phyloP scores from a whole-genome alignment of 345 rosid species.

The Sonneratia caseolaris region DNA sequence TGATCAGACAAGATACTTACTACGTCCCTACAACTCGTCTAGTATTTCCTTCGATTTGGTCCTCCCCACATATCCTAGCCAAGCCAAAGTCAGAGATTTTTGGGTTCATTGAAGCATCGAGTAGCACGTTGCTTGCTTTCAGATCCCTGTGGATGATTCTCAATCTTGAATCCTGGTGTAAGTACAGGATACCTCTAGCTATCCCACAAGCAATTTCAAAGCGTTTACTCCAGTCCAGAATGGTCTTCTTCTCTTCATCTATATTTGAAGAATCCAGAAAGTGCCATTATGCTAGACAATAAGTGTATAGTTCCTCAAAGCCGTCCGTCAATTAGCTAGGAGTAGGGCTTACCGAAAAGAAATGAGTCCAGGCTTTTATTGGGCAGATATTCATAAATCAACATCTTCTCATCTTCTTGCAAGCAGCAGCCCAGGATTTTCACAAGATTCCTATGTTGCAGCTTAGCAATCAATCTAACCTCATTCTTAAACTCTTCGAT shows the following conservation, averaged over 20 bases:
- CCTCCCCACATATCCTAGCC: conserved; percentile 7
- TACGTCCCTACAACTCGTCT: conserved; percentile 12
- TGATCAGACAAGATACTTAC: conserved; percentile 3
- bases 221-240: conserved; percentile 13
- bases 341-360: conserved; percentile 6
- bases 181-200: conserved; percentile 14
- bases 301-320: neutral
- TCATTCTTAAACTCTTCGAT: conserved; percentile 30
- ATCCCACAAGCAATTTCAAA: conserved; percentile 8
- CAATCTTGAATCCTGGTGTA: conserved; percentile 16
- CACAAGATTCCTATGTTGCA: conserved; percentile 31
- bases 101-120: conserved; percentile 13
- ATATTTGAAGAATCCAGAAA: neutral
- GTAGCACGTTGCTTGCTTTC: conserved; percentile 11
- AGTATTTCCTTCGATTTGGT: conserved; percentile 10
- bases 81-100: conserved; percentile 17
- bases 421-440: conserved; percentile 5
- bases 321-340: neutral
- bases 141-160: conserved; percentile 15
- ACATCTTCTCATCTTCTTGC: conserved; percentile 11
- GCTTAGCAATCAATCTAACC: conserved; percentile 22
- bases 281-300: neutral
- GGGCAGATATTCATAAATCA: conserved; percentile 30
- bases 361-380: conserved; percentile 33
- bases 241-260: neutral